Evolutionary conservation across 129 eudicot species (phyloP), one percentile per base, ranked within the genome.

Genomic region (Heracleum sosnowskyi): DNA sequence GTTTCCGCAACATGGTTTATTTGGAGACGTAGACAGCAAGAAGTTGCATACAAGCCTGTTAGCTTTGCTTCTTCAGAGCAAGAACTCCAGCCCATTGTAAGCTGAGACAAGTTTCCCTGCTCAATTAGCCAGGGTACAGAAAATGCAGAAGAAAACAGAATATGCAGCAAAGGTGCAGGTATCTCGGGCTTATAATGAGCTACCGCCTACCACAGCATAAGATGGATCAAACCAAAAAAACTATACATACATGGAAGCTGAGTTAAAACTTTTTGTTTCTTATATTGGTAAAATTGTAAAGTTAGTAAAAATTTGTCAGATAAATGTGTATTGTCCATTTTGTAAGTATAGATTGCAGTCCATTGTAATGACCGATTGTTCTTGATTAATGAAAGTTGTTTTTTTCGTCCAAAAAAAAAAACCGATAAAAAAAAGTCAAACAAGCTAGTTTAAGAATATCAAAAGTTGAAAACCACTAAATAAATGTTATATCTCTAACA

Each of bases 61-160:
- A 89, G 92, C 51, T 60, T 89, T 17, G 81, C 74, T 81, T 86
- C 80, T 13, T 85, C 93, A n/a, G 99, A 96, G 80, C 97, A 92
- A 89, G 99, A 96, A 81, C 97, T 96, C 68, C 99, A 96, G 79
- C 68, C 99, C 96, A 2, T 86, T 93, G 40, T 88, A 81, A 82
- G 81, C 6, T 34, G 49, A 49, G 68, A 55, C 20, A 78, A 18
- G 63, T 36, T 29, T 46, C 51, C 28, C 40, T 71, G 69, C 79
- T 41, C 55, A 66, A 66, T n/a, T 60, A n/a, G 68, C 17, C 33
- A 3, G 33, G 33, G 5, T 26, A 60, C 68, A n/a, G 33, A n/a
- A 60, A 11, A n/a, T 60, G 33, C 68, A 60, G 33, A 26, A 60
- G 68, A 60, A 34, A 60, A 20, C 20, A 60, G 68, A 60, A 60